Base-by-base conservation (phyloP, 2,329 filamentous ascomycete species). In the Stenocarpella maydis region DNA sequence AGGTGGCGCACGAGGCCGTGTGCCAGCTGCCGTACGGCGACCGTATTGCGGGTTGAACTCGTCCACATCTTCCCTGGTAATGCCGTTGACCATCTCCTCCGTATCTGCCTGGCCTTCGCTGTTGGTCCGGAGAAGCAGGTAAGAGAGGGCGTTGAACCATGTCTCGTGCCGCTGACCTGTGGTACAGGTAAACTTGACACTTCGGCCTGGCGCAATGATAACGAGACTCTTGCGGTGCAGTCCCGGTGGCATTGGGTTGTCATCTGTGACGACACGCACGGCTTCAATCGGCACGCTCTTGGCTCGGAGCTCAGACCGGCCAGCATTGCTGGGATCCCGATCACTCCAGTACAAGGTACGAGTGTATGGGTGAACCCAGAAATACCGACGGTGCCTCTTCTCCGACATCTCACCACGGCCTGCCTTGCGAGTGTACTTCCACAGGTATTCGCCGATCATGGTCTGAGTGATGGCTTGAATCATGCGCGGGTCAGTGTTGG, bases 291-390 rank as follows among this genome's bases (percentile, higher is more conserved):
- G 90, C 54, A 98, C 93, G 79, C 94, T 97, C 90, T 98, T 98
- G 85, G 84, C 88, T 75, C 84, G 86, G 67, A 95, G 83, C 80
- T 98, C 92, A 14, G 87, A 82, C 72, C 92, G 90, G n/a, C 92
- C 92, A 55, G 91, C 92, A 55, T 86, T 87, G 37, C 92, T 91
- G 8, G 96, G 96, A 78, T 98, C 95, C 66, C 91, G 87, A 74
- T 97, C 92, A 78, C 95, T 97, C 96, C 96, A 99, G 85, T 98
- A 98, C 75, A 99, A 81, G 6, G 95, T 98, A 61, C 95, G 89
- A 3, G 95, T 99, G 81, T 98, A 99, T 0, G 96, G 96, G 78
- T 99, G 96, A 26, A 99, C 93, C 96, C 96, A 99, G 86, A 99
- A 99, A 85, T 98, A 99, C 39, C 96, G 91, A 71, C 93, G 90